A percentile compares a stretch with the other conserved stretches of the same genome.
phyloP scores from a whole-genome alignment of 1,284 basidiomycete genomes.

The Microbotryomycetes sp. region DNA sequence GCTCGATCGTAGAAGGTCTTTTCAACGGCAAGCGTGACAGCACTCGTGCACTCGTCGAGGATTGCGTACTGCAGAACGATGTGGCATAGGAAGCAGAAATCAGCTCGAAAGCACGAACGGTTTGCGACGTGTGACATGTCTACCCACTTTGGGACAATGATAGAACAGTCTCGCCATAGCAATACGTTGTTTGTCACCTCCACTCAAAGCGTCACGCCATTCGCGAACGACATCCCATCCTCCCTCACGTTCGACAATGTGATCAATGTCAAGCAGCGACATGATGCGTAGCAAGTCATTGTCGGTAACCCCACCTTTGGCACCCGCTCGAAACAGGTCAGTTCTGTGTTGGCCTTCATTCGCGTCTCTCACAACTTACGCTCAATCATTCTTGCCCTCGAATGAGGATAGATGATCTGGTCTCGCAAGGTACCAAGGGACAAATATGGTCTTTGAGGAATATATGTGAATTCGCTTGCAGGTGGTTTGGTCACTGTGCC shows the following conservation, averaged over 20 bases:
- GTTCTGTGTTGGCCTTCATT: constrained; percentile 1
- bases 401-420: constrained; percentile 77
- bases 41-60: constrained; percentile 89
- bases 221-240: constrained; percentile 85
- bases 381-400: constrained; percentile 63
- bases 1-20: constrained; percentile 74
- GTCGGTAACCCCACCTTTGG: constrained; percentile 63
- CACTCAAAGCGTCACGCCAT: constrained; percentile 88
- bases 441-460: constrained; percentile 92
- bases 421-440: constrained; percentile 88
- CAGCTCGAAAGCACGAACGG: no score
- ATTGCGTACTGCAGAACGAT: constrained; percentile 69
- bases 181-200: constrained; percentile 61
- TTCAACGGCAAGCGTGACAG: constrained; percentile 89
- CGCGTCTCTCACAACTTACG: constrained; percentile 48
- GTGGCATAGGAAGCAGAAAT: constrained; percentile 2
- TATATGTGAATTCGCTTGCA: constrained; percentile 82
- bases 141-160: constrained; percentile 74
- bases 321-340: constrained; percentile 6
- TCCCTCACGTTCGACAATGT: constrained; percentile 88
- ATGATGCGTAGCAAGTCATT: constrained; percentile 68
- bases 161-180: constrained; percentile 97
- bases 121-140: neutral
- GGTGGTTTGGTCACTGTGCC: constrained; percentile 90
- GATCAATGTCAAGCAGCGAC: constrained; percentile 73